Percentiles rank a stretch among this genome's conserved stretches.
phyloP scores from a whole-genome alignment of 768 basidiomycete genomes.

The Collybiopsis luxurians region DNA sequence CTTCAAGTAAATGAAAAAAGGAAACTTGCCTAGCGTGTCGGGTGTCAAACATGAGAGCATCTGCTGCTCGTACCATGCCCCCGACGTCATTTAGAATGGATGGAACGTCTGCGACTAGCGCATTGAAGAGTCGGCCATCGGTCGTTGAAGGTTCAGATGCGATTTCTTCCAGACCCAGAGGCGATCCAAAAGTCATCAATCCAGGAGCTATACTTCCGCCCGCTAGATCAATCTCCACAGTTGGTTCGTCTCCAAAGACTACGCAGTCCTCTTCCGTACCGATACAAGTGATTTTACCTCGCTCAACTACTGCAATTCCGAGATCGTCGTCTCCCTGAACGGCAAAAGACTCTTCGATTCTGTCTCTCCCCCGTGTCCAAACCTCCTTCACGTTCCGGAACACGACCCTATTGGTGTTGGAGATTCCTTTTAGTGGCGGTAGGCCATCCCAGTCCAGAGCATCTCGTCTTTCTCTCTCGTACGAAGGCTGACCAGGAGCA shows the following conservation, averaged over 20 bases:
- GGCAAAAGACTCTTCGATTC: conserved; percentile 32
- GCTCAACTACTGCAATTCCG: conserved; percentile 38
- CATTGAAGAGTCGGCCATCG: conserved; percentile 59
- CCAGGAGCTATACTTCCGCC: conserved; percentile 71
- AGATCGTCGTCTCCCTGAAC: conserved; percentile 16
- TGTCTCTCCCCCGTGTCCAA: conserved; percentile 31
- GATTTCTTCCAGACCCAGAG: conserved; percentile 77
- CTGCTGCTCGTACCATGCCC: conserved; percentile 60
- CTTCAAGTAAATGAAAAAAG: background rate
- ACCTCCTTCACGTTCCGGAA: conserved; percentile 69
- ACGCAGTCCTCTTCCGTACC: conserved; percentile 31
- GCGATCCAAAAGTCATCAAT: conserved; percentile 62
- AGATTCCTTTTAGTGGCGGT: conserved; percentile 52
- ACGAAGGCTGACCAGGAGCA: conserved; percentile 56
- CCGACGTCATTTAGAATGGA: conserved; percentile 47
- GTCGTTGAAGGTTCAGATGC: conserved; percentile 63
- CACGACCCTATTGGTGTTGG: conserved; percentile 34
- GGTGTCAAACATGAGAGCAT: conserved; percentile 70
- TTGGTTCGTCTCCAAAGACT: conserved; percentile 12
- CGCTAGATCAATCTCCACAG: conserved; percentile 52
- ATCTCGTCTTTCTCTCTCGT: conserved; percentile 58
- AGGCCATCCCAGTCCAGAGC: conserved; percentile 67
- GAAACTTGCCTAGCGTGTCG: conserved; percentile 67
- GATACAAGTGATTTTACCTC: conserved; percentile 54
- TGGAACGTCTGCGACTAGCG: conserved; percentile 41